A percentile compares a stretch with the other conserved stretches of the same genome.
Conservation (phyloP, 441 rosid genomes). For the Gossypium gossypioides region DNA sequence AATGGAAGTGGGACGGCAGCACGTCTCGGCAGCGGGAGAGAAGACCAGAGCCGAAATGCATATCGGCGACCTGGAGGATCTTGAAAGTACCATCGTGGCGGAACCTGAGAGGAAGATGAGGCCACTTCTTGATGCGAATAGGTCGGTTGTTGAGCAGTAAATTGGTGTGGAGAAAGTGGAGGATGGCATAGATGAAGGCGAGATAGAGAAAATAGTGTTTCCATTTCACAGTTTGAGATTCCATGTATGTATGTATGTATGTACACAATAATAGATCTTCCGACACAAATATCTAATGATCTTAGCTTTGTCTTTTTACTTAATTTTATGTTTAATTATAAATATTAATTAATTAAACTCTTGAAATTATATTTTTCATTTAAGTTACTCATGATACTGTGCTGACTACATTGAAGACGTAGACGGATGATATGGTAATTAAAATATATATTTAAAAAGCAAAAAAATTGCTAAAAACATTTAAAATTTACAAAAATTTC, state of each 20-base stretch:
- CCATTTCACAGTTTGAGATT: conserved; percentile 16
- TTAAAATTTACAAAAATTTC: no score
- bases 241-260: background rate
- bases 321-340: background rate
- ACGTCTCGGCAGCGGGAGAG: conserved; percentile 72
- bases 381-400: no score
- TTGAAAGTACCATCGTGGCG: conserved; percentile 76
- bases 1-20: conserved; percentile 36
- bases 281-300: background rate
- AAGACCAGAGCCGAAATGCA: conserved; percentile 75
- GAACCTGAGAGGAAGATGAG: conserved; percentile 66
- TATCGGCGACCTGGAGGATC: conserved; percentile 90
- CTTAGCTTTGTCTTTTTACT: background rate
- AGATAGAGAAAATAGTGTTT: conserved; percentile 36
- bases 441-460: no score
- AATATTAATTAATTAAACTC: background rate
- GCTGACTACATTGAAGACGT: no score
- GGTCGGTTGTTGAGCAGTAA: conserved; percentile 29
- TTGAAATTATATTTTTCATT: no score
- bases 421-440: no score
- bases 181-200: conserved; percentile 23
- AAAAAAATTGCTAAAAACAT: no score
- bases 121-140: conserved; percentile 41
- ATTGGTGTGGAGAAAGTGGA: conserved; percentile 40
- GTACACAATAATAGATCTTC: background rate